Base-by-base conservation (phyloP, 2,329 filamentous ascomycete species). In the Penicillium sp. region DNA sequence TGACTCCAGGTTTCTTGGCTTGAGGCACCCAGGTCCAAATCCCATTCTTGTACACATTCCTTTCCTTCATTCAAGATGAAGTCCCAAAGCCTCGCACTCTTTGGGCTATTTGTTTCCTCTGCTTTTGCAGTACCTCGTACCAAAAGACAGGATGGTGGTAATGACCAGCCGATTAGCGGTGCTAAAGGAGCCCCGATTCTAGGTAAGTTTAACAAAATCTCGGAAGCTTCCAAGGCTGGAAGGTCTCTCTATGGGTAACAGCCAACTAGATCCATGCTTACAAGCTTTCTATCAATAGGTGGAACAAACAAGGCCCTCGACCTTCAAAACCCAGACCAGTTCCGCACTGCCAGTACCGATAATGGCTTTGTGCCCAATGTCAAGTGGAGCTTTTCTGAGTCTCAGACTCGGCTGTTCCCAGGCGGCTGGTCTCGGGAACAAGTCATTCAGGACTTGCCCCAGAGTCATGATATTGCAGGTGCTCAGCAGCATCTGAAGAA, bases 311-410 rank as follows among this genome's bases (percentile, higher is more conserved):
- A 81, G 49, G 74, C 80, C 50, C 72, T 88, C 25, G 87, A 89
- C 64, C 71, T 84, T 2, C 80, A 85, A 60, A 88, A 89, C 64
- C 86, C 86, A 0, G 82, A 85, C 60, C 86, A 86, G 65, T 80
- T 89, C 1, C 85, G 84, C 15, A 78, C 79, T 47, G 82, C 88
- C 64, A 76, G 79, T 17, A 89, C 86, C 1, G 87, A 89, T 67
- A 80, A 78, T 48, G 87, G 87, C 17, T 75, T 81, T 12, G 86
- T 89, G 0, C 83, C 84, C 0, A 89, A 89, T 67, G 76, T 89
- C 63, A 89, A 89, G 69, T 84, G 86, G 87, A 83, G 84, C 53
- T 89, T 89, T 73, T 88, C 85, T 0, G 84, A 88, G 70, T 88
- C 85, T 25, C 86, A 84, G 73, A 86, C 84, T 1, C 80, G 80